These are phyloP conservation scores for Echeveria elegans DNA, from an alignment of 164 flowering plant genomes.

Conservation along the genomic window DNA sequence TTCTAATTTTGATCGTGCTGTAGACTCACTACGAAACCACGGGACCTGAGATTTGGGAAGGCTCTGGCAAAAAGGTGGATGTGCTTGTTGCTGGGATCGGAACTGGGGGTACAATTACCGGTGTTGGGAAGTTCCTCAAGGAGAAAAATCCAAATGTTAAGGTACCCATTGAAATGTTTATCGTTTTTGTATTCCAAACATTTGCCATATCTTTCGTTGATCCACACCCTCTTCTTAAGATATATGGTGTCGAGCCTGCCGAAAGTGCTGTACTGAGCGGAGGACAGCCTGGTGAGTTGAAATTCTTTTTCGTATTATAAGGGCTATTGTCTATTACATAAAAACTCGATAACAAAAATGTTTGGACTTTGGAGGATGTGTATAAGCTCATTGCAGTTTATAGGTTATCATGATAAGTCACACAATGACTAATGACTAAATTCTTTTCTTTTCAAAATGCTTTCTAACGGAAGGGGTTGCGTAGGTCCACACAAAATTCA, in stretches of 20 bases:
- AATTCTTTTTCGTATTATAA: background rate
- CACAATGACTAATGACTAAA: background rate
- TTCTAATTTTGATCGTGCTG: background rate
- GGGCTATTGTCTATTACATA: too few relatives aligned
- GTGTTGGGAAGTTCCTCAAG: conserved; percentile 61
- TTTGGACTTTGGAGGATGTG: background rate
- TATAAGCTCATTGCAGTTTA: background rate
- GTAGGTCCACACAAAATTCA: conserved; percentile 33
- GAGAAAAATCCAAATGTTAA: conserved; percentile 58
- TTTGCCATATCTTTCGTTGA: background rate
- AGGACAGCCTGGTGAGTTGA: conserved; percentile 72
- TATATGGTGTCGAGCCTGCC: conserved; percentile 74
- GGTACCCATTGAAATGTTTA: conserved; percentile 22
- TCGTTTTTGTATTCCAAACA: background rate
- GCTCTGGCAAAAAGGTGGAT: conserved; percentile 54
- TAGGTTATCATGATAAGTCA: background rate
- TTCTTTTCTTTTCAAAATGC: background rate
- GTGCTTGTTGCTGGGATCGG: conserved; percentile 76
- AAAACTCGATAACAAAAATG: too few relatives aligned
- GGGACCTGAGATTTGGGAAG: conserved; percentile 90
- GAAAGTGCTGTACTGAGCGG: conserved; percentile 78
- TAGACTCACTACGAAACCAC: conserved; percentile 82
- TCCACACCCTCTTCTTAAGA: conserved; percentile 18
- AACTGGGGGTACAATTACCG: conserved; percentile 78
- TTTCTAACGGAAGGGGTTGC: background rate